Evolutionary conservation across 2,329 filamentous ascomycete species (phyloP).

Genomic region (Pseudocercospora fijiensis): DNA sequence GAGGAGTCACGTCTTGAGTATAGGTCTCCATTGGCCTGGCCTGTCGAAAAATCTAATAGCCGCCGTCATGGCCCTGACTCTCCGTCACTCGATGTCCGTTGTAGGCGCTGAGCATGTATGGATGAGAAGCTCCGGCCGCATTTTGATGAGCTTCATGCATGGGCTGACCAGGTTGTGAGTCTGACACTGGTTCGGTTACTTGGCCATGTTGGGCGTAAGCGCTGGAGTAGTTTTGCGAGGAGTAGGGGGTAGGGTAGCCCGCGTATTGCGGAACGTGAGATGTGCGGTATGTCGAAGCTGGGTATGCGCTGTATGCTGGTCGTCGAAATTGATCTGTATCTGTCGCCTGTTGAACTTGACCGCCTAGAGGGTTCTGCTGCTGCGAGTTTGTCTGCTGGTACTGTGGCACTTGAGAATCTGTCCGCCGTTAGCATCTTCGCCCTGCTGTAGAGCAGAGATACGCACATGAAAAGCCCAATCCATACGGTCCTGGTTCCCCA

Average conservation of each 20-base stretch:
- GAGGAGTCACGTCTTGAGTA: too few species aligned
- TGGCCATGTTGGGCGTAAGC: slow-evolving; percentile 20
- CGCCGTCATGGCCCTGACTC: not conserved
- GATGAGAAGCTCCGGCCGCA: slow-evolving; percentile 12
- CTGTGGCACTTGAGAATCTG: slow-evolving; percentile 26
- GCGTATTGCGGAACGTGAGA: slow-evolving; percentile 32
- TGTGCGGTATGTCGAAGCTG: slow-evolving; percentile 28
- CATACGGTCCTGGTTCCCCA: slow-evolving; percentile 29
- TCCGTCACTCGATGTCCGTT: not conserved
- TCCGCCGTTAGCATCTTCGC: not conserved
- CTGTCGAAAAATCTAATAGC: not conserved
- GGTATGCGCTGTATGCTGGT: slow-evolving; percentile 22
- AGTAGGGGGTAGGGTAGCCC: slow-evolving; percentile 24
- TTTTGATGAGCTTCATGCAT: slow-evolving; percentile 12
- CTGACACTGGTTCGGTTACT: slow-evolving; percentile 15
- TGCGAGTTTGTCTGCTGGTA: slow-evolving; percentile 22
- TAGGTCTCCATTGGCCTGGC: not conserved
- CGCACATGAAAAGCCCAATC: slow-evolving; percentile 39
- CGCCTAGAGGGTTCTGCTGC: slow-evolving; percentile 14
- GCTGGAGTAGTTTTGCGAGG: slow-evolving; percentile 21
- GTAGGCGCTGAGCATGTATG: slow-evolving; percentile 10
- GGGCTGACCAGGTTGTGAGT: slow-evolving; percentile 10
- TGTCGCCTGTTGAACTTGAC: slow-evolving; percentile 13
- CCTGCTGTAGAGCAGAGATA: slow-evolving; percentile 9
- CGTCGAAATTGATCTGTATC: slow-evolving; percentile 21